These are phyloP conservation scores for Macrotyloma uniflorum DNA, from an alignment of 306 rosid genomes.

Conservation along the genomic window DNA sequence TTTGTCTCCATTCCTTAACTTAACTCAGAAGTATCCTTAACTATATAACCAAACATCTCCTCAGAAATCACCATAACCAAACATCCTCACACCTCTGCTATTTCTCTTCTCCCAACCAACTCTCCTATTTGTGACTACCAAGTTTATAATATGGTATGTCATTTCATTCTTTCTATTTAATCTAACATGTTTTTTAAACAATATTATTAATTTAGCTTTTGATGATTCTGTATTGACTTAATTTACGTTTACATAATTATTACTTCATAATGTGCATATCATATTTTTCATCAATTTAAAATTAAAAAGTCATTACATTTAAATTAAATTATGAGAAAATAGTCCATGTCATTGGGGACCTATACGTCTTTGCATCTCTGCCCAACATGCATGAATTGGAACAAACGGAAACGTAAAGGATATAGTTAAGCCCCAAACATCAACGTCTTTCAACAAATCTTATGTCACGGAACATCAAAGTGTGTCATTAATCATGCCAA, in stretches of 20 bases:
- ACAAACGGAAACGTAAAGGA: too few relatives aligned
- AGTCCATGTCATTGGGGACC: too few relatives aligned
- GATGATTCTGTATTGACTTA: too few relatives aligned
- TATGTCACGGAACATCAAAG: not conserved
- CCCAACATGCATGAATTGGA: not conserved
- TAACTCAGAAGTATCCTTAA: constrained; percentile 38
- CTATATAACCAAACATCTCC: constrained; percentile 29
- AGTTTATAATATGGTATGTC: constrained; percentile 44
- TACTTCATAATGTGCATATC: too few relatives aligned
- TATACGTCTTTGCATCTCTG: not conserved
- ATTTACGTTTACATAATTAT: too few relatives aligned
- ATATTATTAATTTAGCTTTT: too few relatives aligned
- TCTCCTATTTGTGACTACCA: constrained; percentile 1
- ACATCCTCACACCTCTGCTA: too few relatives aligned
- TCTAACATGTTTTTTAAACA: too few relatives aligned
- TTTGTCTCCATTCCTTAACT: constrained; percentile 22
- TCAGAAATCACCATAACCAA: too few relatives aligned
- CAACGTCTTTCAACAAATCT: not conserved
- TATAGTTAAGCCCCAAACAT: not conserved
- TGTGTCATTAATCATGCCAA: not conserved
- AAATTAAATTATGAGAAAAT: too few relatives aligned
- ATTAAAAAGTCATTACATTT: not conserved
- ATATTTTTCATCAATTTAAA: not conserved
- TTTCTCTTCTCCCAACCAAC: constrained; percentile 29
- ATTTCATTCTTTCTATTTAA: not conserved